A percentile compares a stretch with the other conserved stretches of the same genome.
phyloP scores from a whole-genome alignment of 2,329 filamentous ascomycete genomes.

The Pestalotiopsis sp. region DNA sequence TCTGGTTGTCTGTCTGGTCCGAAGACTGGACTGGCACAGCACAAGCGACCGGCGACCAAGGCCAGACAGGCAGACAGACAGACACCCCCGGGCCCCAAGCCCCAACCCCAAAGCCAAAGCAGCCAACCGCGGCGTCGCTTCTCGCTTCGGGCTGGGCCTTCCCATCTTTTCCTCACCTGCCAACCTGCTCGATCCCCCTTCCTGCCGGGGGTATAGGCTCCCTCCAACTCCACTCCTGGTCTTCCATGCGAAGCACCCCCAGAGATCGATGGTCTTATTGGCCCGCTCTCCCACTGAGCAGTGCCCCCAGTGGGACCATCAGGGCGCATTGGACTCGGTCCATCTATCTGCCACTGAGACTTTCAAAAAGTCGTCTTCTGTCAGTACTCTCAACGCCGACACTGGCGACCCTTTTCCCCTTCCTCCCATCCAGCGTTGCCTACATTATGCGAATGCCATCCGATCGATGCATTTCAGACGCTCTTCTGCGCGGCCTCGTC shows the following conservation, averaged over 20 bases:
- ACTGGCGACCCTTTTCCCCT: background rate
- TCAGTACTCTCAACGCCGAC: background rate
- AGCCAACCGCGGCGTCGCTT: background rate
- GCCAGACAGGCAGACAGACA: background rate
- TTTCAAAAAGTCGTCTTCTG: slow-evolving; percentile 6
- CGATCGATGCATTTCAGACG: background rate
- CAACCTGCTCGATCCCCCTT: background rate
- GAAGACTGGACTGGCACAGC: background rate
- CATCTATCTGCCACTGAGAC: slow-evolving; percentile 1
- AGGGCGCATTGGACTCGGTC: background rate
- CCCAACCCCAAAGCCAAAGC: background rate
- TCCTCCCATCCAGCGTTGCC: background rate
- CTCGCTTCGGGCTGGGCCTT: slow-evolving; percentile 2
- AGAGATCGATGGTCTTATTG: background rate
- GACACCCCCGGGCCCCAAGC: background rate
- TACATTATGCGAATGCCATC: background rate
- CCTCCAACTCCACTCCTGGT: background rate
- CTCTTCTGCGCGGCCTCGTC: background rate
- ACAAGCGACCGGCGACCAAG: background rate
- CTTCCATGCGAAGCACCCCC: background rate
- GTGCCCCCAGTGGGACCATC: background rate
- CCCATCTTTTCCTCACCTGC: background rate
- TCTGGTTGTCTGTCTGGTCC: background rate
- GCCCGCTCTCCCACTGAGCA: background rate
- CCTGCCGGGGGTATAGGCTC: no score